These are phyloP conservation scores for Aspergillus fumigatiaffinis DNA, from an alignment of 2,329 filamentous ascomycete species.

Conservation along the genomic window DNA sequence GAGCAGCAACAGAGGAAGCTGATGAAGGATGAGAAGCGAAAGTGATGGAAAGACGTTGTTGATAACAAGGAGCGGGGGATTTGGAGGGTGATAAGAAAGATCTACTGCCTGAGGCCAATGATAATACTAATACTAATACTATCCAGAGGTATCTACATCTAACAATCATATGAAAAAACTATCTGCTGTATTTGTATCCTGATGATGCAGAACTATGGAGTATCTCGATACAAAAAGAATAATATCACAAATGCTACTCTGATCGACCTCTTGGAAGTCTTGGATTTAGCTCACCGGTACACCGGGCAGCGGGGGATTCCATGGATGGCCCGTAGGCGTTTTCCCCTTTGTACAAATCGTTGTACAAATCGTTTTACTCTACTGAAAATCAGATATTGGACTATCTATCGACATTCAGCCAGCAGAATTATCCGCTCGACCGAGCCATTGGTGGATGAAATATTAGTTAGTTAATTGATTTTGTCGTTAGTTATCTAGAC, in stretches of 20 bases:
- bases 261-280: not conserved
- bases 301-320: conserved; percentile 7
- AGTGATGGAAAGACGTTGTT: not conserved
- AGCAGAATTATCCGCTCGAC: not conserved
- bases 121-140: too few species aligned
- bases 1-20: not conserved
- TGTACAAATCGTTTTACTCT: not conserved
- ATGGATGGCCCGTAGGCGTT: not conserved
- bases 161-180: not conserved
- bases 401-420: not conserved
- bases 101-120: not conserved
- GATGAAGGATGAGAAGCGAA: not conserved
- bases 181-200: not conserved
- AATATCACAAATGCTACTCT: not conserved
- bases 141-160: too few species aligned
- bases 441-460: not conserved
- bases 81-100: conserved; percentile 1
- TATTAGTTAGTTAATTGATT: not conserved
- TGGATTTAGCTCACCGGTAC: conserved; percentile 8
- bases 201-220: not conserved
- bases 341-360: too few species aligned
- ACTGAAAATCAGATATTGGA: not conserved
- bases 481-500: not conserved
- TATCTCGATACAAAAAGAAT: not conserved
- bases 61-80: conserved; percentile 1